Evolutionary conservation across 2,329 filamentous ascomycete species (phyloP).

Genomic region (Colletotrichum neosansevieriae): DNA sequence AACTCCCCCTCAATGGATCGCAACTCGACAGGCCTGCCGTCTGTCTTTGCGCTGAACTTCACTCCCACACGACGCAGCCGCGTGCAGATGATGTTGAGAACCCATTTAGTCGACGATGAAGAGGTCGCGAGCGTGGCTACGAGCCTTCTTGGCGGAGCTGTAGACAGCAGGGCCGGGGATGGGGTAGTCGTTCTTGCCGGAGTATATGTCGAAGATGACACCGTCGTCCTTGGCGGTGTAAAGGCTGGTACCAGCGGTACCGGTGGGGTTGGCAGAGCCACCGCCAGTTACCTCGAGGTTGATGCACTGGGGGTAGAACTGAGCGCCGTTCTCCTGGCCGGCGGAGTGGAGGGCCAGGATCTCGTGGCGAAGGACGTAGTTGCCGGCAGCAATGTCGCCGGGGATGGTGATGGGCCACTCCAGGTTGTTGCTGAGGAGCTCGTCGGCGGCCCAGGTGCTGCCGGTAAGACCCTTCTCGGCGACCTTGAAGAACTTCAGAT

Average conservation of each 20-base stretch:
- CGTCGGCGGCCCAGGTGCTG: slow-evolving; percentile 68
- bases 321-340: slow-evolving; percentile 55
- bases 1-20: not conserved
- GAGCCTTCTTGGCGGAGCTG: slow-evolving; percentile 30
- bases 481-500: slow-evolving; percentile 72
- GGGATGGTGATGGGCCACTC: slow-evolving; percentile 63
- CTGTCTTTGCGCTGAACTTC: slow-evolving; percentile 6
- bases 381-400: slow-evolving; percentile 58
- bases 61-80: not conserved
- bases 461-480: slow-evolving; percentile 63
- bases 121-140: slow-evolving; percentile 33
- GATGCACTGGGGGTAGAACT: slow-evolving; percentile 65
- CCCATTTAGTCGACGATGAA: slow-evolving; percentile 14
- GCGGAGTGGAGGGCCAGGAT: slow-evolving; percentile 67
- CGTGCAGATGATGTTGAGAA: slow-evolving; percentile 9
- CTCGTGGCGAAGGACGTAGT: slow-evolving; percentile 68
- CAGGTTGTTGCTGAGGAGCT: slow-evolving; percentile 60
- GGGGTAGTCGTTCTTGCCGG: slow-evolving; percentile 45
- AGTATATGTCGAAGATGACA: slow-evolving; percentile 51
- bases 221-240: slow-evolving; percentile 52
- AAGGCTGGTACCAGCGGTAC: slow-evolving; percentile 51
- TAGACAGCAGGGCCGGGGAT: slow-evolving; percentile 48
- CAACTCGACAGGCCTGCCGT: slow-evolving; percentile 29
- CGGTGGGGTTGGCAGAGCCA: slow-evolving; percentile 46
- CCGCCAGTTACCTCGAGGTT: slow-evolving; percentile 60